Conservation (phyloP, 768 basidiomycete species). For the Leccinum disarticulatum region DNA sequence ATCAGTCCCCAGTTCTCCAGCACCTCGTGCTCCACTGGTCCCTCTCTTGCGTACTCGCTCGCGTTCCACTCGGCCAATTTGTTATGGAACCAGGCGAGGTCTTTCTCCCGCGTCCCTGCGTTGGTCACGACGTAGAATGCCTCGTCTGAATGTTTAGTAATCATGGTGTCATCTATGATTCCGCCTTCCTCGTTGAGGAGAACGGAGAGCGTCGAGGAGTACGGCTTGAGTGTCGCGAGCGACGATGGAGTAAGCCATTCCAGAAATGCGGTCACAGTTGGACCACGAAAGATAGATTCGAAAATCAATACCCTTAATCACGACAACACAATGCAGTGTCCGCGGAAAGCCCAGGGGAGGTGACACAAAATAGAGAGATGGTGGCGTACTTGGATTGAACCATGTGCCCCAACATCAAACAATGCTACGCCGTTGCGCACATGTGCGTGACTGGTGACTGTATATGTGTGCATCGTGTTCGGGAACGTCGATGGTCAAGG, state of each 20-base stretch:
- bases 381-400: constrained; percentile 77
- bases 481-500: constrained; percentile 10
- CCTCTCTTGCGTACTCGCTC: constrained; percentile 45
- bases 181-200: constrained; percentile 87
- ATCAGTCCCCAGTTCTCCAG: constrained; percentile 85
- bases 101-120: constrained; percentile 81
- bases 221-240: constrained; percentile 62
- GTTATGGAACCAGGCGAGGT: constrained; percentile 72
- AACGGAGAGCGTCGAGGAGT: constrained; percentile 83
- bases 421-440: constrained; percentile 80
- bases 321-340: not conserved
- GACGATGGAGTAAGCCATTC: constrained; percentile 90
- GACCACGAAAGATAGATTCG: constrained; percentile 70
- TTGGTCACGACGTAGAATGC: constrained; percentile 97
- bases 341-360: not conserved
- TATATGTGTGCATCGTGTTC: not conserved
- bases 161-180: constrained; percentile 94
- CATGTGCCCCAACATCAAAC: constrained; percentile 98
- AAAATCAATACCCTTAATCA: not conserved
- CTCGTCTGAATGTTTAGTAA: constrained; percentile 78
- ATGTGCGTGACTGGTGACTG: constrained; percentile 89
- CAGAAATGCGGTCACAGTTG: constrained; percentile 75
- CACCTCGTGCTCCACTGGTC: constrained; percentile 76
- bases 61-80: constrained; percentile 80
- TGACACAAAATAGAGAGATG: not conserved